Base-by-base conservation (phyloP, 2,329 filamentous ascomycete genomes). In the Thyridium curvatum region DNA sequence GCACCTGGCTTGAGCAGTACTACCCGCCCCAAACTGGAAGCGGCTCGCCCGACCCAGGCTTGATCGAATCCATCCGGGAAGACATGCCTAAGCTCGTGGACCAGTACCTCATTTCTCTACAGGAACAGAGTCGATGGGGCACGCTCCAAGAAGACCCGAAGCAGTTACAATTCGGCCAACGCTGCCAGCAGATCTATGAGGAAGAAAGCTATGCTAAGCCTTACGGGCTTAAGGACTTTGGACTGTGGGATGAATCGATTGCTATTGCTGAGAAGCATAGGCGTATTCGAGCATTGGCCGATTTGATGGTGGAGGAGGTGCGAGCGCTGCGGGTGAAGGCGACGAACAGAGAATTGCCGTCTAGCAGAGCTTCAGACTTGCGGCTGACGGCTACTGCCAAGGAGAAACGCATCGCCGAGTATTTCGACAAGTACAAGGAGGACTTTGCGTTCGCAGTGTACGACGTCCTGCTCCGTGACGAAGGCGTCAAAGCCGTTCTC, bases 371-470 rank as follows among this genome's bases (percentile, higher is more conserved):
- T 33, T 52, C 54, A 18, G 62, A 65, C 41, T 58, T 71, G n/a
- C 60, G 66, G 39, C 52, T 54, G 10, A 65, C 68, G 45, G 62
- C 64, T 9, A 61, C 67, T 30, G 54, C 64, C n/a, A 72, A 73
- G 50, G 62, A 66, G 41, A 55, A 67, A 29, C 70, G 71, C 38
- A 61, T 74, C 38, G 62, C 63, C 14, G 52, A 60, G 7, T 69
- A 76, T 50, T 85, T 89, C 52, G 67, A 71, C n/a, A 69, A 64
- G 18, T 86, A 84, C 48, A 78, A 79, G 13, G 69, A 80, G 45
- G 64, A 68, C 1, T 89, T 85, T 58, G 81, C 84, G 4, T 81
- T 82, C 49, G 84, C 87, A 1, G 85, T 88, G 45, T 97, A 94
- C 58, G 77, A 86, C 41, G 82, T 83, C 46, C 72, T 91, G 39